Conservation (phyloP, 2,329 filamentous ascomycete species). For the Calonectria montana region DNA sequence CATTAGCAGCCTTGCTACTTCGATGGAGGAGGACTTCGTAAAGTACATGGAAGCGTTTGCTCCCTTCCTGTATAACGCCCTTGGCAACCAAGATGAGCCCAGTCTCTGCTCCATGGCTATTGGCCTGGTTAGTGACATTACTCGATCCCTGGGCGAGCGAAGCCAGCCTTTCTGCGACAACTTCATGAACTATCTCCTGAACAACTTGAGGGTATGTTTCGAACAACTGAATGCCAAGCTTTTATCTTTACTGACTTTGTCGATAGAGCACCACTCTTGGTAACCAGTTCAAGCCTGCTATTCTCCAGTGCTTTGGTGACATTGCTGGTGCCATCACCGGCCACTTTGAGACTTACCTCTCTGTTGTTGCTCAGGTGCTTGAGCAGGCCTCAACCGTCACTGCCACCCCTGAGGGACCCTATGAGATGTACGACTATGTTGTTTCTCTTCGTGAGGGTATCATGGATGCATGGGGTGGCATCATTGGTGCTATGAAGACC, state of each 20-base stretch:
- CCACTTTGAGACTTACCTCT: slow-evolving; percentile 92
- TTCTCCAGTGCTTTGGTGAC: slow-evolving; percentile 97
- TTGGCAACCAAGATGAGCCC: slow-evolving; percentile 95
- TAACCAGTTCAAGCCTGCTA: slow-evolving; percentile 98
- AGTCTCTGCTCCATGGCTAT: slow-evolving; percentile 97
- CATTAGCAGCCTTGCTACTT: slow-evolving; percentile 90
- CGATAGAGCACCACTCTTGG: slow-evolving; percentile 81
- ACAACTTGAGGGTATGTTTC: slow-evolving; percentile 77
- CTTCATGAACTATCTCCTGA: slow-evolving; percentile 98
- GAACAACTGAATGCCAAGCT: slow-evolving; percentile 45
- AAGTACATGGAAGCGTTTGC: slow-evolving; percentile 98
- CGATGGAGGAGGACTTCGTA: slow-evolving; percentile 90
- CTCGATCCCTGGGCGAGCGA: slow-evolving; percentile 87
- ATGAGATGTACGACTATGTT: slow-evolving; percentile 97
- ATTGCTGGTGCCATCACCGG: slow-evolving; percentile 94
- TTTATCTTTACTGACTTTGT: slow-evolving; percentile 21
- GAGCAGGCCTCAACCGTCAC: slow-evolving; percentile 91
- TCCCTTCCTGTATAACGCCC: slow-evolving; percentile 92
- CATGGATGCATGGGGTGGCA: slow-evolving; percentile 98
- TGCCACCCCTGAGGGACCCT: slow-evolving; percentile 81
- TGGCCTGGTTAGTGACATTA: slow-evolving; percentile 95
- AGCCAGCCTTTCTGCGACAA: slow-evolving; percentile 95
- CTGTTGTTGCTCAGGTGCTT: slow-evolving; percentile 91
- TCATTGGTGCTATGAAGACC: slow-evolving; percentile 92
- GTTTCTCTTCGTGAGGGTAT: slow-evolving; percentile 95